Evolutionary conservation across 2,329 filamentous ascomycete species (phyloP).

Genomic region (Mycosphaerella arachidis): DNA sequence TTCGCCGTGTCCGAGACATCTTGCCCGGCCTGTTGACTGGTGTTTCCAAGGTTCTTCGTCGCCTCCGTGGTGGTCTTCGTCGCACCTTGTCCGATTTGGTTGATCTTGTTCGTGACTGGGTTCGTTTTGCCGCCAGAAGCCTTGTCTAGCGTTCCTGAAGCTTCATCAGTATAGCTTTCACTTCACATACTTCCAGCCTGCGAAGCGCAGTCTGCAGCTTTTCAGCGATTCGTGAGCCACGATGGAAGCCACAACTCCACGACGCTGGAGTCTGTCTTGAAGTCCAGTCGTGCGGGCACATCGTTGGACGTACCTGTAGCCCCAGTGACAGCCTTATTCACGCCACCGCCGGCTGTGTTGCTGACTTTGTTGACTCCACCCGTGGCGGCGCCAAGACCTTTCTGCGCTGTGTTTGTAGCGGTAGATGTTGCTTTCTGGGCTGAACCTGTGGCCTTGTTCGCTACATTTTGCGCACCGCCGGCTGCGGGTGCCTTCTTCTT

Average conservation of each 20-base stretch:
- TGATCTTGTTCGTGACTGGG: constrained; percentile 32
- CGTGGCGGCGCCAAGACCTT: constrained; percentile 23
- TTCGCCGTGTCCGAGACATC: constrained; percentile 34
- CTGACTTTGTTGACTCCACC: constrained; percentile 27
- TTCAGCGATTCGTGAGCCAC: constrained; percentile 27
- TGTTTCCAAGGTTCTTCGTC: constrained; percentile 36
- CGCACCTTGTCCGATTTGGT: constrained; percentile 32
- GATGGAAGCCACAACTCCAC: constrained; percentile 25
- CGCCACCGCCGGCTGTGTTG: constrained; percentile 19
- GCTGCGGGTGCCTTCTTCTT: constrained; percentile 12
- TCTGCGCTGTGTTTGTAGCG: constrained; percentile 27
- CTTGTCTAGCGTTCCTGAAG: constrained; percentile 32
- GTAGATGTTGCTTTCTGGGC: constrained; percentile 18
- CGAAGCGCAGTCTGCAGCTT: constrained; percentile 18
- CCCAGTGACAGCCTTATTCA: constrained; percentile 24
- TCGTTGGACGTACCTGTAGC: constrained; percentile 30
- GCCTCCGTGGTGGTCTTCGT: constrained; percentile 33
- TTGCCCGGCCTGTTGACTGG: constrained; percentile 27
- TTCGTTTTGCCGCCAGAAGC: constrained; percentile 28
- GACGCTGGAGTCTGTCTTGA: constrained; percentile 13
- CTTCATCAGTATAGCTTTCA: constrained; percentile 1
- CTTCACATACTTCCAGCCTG: constrained; percentile 4
- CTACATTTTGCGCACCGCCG: constrained; percentile 4
- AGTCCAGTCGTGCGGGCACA: constrained; percentile 20
- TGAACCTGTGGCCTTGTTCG: constrained; percentile 4